Conservation (phyloP, 192 early-diverging fungal species). For the Entomortierella lignicola region DNA sequence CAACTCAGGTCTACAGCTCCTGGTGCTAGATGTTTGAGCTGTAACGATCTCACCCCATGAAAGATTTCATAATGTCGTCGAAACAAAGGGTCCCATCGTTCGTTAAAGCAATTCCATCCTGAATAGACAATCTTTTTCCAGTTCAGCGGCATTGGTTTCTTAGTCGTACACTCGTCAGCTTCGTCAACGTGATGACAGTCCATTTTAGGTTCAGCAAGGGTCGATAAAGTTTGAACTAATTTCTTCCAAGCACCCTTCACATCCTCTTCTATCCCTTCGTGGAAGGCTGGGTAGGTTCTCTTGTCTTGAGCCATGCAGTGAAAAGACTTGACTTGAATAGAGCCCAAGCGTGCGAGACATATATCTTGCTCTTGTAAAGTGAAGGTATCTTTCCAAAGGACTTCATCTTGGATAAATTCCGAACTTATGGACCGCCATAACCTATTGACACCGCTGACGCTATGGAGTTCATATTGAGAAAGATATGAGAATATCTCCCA, state of each 20-base stretch:
- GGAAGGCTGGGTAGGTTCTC: background rate
- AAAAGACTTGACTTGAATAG: background rate
- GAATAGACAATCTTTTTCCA: slow-evolving; percentile 9
- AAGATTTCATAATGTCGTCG: background rate
- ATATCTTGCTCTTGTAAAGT: background rate
- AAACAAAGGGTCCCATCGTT: background rate
- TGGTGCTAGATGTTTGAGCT: slow-evolving; percentile 11
- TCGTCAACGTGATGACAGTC: background rate
- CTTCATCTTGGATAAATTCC: background rate
- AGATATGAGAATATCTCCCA: slow-evolving; percentile 12
- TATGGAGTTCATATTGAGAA: slow-evolving; percentile 7
- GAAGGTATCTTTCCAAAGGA: slow-evolving; percentile 15
- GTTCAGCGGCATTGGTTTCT: no score
- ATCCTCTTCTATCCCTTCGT: background rate
- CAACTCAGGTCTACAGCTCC: slow-evolving; percentile 8
- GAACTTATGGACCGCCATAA: slow-evolving; percentile 7
- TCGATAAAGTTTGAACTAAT: background rate
- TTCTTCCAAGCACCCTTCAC: slow-evolving; percentile 2
- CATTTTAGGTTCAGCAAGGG: background rate
- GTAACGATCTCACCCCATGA: background rate
- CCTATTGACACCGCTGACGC: background rate
- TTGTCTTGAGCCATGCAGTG: slow-evolving; percentile 1
- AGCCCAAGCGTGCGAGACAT: background rate
- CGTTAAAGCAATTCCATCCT: background rate
- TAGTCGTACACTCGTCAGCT: no score